Evolutionary conservation across 2,329 filamentous ascomycete genomes (phyloP).

Genomic region (Beauveria medogensis): DNA sequence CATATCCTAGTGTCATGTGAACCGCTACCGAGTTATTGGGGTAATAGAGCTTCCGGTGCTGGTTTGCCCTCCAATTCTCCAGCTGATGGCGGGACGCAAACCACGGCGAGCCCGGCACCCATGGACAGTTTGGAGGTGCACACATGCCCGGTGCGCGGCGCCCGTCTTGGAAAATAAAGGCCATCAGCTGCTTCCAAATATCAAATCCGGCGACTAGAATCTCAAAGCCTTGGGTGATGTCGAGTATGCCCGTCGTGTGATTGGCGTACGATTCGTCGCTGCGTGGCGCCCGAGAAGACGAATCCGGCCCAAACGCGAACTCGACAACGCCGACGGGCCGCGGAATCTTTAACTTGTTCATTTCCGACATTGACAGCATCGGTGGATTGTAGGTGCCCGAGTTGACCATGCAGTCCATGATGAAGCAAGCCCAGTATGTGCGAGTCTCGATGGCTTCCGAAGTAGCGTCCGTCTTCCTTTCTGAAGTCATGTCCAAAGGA

Average conservation of each 20-base stretch:
- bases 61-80: constrained; percentile 26
- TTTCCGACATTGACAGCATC: constrained; percentile 27
- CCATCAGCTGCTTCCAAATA: constrained; percentile 33
- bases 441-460: constrained; percentile 27
- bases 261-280: constrained; percentile 5
- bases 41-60: constrained; percentile 28
- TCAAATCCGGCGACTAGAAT: constrained; percentile 35
- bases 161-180: constrained; percentile 35
- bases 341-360: constrained; percentile 25
- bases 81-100: constrained; percentile 21
- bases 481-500: constrained; percentile 19
- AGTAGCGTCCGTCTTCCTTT: constrained; percentile 15
- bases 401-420: constrained; percentile 36
- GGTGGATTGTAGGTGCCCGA: constrained; percentile 32
- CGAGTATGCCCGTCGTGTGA: constrained; percentile 15
- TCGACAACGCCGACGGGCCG: constrained; percentile 27
- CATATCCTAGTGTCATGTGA: constrained; percentile 31
- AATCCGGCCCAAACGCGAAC: constrained; percentile 29
- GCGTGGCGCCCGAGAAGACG: constrained; percentile 16
- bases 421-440: constrained; percentile 38
- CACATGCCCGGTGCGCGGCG: constrained; percentile 32
- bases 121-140: constrained; percentile 30
- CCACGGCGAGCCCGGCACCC: constrained; percentile 30
- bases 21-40: constrained; percentile 29
- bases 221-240: constrained; percentile 23